Evolutionary conservation across 305 asterid genomes (phyloP).

Genomic region (Andrographis paniculata): DNA sequence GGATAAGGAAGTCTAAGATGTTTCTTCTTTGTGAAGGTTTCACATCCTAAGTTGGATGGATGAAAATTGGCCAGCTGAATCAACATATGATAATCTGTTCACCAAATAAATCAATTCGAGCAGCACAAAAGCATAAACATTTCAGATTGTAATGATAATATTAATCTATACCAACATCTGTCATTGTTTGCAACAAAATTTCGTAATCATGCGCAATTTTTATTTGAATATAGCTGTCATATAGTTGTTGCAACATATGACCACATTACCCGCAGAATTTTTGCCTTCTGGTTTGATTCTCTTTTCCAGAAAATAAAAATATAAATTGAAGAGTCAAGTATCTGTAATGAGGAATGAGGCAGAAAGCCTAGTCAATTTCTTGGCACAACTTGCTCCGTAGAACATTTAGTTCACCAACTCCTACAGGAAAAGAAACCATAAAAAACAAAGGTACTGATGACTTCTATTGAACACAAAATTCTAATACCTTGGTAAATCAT

Average conservation of each 20-base stretch:
- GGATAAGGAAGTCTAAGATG: too few species aligned
- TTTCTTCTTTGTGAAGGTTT: too few species aligned
- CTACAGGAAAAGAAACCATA: slow-evolving; percentile 5
- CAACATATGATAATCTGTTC: too few species aligned
- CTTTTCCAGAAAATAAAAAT: slow-evolving; percentile 98
- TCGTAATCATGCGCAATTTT: too few species aligned
- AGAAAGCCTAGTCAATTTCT: slow-evolving; percentile 16
- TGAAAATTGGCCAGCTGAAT: too few species aligned
- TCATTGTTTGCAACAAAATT: too few species aligned
- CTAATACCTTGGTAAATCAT: slow-evolving; percentile 88
- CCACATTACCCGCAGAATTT: slow-evolving; percentile 80
- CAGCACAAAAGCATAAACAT: too few species aligned
- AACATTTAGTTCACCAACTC: slow-evolving; percentile 6
- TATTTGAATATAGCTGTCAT: too few species aligned
- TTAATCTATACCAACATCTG: too few species aligned
- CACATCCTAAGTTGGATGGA: too few species aligned
- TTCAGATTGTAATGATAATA: too few species aligned
- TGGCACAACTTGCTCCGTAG: slow-evolving; percentile 8
- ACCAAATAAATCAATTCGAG: too few species aligned
- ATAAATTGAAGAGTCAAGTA: slow-evolving; percentile 92
- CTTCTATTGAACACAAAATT: background rate
- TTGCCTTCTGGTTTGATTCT: slow-evolving; percentile 98
- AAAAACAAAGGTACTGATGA: background rate
- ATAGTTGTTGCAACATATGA: background rate
- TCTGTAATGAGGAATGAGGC: slow-evolving; percentile 47